A percentile compares a stretch with the other conserved stretches of the same genome.
phyloP scores from a whole-genome alignment of 2,329 filamentous ascomycete genomes.

The Alternaria triticina region DNA sequence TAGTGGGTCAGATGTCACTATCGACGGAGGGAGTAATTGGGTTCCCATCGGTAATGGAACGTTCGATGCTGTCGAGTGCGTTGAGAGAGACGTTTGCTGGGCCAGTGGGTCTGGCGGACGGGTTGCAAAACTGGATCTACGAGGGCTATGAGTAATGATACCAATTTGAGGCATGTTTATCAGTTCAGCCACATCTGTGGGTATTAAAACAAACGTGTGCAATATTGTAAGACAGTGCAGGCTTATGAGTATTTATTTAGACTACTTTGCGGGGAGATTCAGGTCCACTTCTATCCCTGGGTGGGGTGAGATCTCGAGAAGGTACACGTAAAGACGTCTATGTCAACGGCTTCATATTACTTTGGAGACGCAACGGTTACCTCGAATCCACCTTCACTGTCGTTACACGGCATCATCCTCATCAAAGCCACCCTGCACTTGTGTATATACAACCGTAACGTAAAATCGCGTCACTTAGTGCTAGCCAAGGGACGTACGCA shows the following conservation, averaged over 20 bases:
- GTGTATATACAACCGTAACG: not conserved
- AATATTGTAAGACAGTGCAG: not conserved
- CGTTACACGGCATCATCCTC: not conserved
- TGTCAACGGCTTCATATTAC: not conserved
- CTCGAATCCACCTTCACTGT: not conserved
- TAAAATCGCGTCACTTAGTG: not conserved
- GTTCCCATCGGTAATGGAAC: slow-evolving; percentile 31
- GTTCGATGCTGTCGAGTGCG: slow-evolving; percentile 37
- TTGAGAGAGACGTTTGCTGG: slow-evolving; percentile 27
- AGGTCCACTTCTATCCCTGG: not conserved
- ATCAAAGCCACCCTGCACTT: not conserved
- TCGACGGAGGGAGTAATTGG: slow-evolving; percentile 38
- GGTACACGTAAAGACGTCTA: not conserved
- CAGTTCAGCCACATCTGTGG: not conserved
- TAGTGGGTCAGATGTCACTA: slow-evolving; percentile 35
- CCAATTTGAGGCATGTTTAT: not conserved
- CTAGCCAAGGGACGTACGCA: not conserved
- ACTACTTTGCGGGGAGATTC: not conserved
- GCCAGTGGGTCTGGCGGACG: slow-evolving; percentile 33
- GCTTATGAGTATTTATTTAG: not conserved
- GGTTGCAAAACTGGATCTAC: slow-evolving; percentile 21
- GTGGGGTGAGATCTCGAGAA: not conserved
- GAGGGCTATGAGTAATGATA: not conserved
- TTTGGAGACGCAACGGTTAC: not conserved
- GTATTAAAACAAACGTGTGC: not conserved